These are phyloP conservation scores for Capsella rubella DNA, from an alignment of 441 rosid genomes.

Conservation along the genomic window DNA sequence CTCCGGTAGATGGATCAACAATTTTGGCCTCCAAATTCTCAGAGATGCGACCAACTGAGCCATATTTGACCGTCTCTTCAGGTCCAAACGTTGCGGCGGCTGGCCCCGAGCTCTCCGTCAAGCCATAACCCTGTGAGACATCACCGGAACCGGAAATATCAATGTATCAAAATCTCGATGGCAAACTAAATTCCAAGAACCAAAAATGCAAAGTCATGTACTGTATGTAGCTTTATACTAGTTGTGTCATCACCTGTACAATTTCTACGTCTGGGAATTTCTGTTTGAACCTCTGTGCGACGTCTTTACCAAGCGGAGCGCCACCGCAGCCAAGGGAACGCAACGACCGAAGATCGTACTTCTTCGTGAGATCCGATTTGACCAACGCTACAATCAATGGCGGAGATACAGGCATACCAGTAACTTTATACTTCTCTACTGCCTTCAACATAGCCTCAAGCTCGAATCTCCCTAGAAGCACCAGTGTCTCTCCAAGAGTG, in stretches of 20 bases:
- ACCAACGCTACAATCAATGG: slow-evolving; percentile 73
- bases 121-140: slow-evolving; percentile 71
- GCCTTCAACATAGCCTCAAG: slow-evolving; percentile 67
- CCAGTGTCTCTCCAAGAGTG: slow-evolving; percentile 65
- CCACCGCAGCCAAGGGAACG: slow-evolving; percentile 73
- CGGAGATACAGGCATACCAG: slow-evolving; percentile 79
- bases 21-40: slow-evolving; percentile 81
- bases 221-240: background rate
- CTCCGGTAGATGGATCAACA: slow-evolving; percentile 76
- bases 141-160: background rate
- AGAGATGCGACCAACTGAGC: slow-evolving; percentile 74
- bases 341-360: slow-evolving; percentile 74
- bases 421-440: slow-evolving; percentile 65
- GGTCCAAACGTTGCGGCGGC: slow-evolving; percentile 53
- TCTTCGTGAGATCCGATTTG: slow-evolving; percentile 67
- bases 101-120: slow-evolving; percentile 78
- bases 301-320: slow-evolving; percentile 77
- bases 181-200: slow-evolving; percentile 27
- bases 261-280: slow-evolving; percentile 72
- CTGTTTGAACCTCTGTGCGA: slow-evolving; percentile 60
- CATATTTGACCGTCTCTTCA: slow-evolving; percentile 57
- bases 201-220: slow-evolving; percentile 1
- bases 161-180: background rate
- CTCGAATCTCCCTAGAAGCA: slow-evolving; percentile 73
- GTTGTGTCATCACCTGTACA: slow-evolving; percentile 49